Conservation (phyloP, 306 rosid genomes). For the Cucurbita pepo region DNA sequence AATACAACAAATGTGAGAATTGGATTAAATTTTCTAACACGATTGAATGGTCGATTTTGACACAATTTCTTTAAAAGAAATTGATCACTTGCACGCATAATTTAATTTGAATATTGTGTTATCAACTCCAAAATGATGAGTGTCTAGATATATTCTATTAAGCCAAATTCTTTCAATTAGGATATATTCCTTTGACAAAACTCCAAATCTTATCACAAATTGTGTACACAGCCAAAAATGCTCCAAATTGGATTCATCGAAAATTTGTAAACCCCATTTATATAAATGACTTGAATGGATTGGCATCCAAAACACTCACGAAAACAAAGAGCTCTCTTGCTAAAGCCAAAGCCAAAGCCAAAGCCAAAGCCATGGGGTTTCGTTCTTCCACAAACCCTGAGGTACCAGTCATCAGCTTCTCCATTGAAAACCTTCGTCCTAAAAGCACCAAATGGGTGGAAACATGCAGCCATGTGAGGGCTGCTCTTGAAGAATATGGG, state of each 20-base stretch:
- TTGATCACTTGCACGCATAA: no score
- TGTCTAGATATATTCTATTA: neutral
- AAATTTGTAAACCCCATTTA: neutral
- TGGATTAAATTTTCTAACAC: no score
- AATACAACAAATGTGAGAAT: no score
- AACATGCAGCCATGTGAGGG: neutral
- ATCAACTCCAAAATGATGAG: neutral
- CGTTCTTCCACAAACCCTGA: neutral
- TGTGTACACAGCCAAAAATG: neutral
- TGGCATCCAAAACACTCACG: neutral
- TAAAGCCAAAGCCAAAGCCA: neutral
- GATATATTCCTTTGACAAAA: neutral
- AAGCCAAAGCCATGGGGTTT: neutral
- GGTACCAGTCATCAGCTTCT: slow-evolving; percentile 1
- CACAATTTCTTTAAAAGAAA: no score
- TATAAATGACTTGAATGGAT: neutral
- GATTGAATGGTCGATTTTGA: no score
- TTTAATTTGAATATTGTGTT: neutral
- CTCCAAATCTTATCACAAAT: neutral
- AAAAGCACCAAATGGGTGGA: slow-evolving; percentile 11
- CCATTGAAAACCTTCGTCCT: neutral
- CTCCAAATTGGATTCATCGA: neutral
- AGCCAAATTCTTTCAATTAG: neutral
- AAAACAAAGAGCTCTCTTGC: neutral
- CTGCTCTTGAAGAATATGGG: slow-evolving; percentile 22